Evolutionary conservation across 345 rosid genomes (phyloP).

Genomic region (Eucalyptus cloeziana): DNA sequence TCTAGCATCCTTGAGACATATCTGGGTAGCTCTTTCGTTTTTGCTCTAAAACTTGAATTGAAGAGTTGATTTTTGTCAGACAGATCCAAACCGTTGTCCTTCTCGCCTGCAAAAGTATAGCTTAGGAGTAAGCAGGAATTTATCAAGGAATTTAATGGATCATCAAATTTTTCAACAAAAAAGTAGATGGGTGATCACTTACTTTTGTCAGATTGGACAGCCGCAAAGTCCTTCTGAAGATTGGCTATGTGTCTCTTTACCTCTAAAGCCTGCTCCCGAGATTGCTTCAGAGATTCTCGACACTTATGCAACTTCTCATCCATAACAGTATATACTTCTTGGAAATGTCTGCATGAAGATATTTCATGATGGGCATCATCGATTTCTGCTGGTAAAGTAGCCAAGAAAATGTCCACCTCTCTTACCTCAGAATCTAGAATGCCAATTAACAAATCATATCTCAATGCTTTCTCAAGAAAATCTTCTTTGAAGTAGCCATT

Average conservation of each 20-base stretch:
- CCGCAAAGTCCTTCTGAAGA: slow-evolving; percentile 41
- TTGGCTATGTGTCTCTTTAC: slow-evolving; percentile 59
- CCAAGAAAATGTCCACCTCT: slow-evolving; percentile 63
- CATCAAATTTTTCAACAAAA: not conserved
- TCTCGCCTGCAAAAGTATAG: slow-evolving; percentile 35
- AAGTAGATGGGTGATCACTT: slow-evolving; percentile 5
- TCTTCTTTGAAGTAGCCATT: slow-evolving; percentile 19
- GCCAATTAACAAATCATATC: slow-evolving; percentile 56
- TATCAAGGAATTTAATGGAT: not conserved
- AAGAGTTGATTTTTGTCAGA: slow-evolving; percentile 21
- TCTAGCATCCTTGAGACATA: slow-evolving; percentile 60
- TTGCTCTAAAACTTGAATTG: slow-evolving; percentile 18
- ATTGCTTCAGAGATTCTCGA: slow-evolving; percentile 51
- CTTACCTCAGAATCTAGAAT: slow-evolving; percentile 73
- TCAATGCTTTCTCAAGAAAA: slow-evolving; percentile 58
- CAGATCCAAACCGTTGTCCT: slow-evolving; percentile 16
- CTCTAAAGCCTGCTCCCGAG: slow-evolving; percentile 46
- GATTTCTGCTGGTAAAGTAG: slow-evolving; percentile 44
- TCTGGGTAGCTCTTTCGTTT: slow-evolving; percentile 41
- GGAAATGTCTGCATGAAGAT: slow-evolving; percentile 44
- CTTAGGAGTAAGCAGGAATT: not conserved
- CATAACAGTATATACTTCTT: slow-evolving; percentile 9
- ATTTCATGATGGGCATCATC: slow-evolving; percentile 48
- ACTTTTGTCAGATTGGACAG: slow-evolving; percentile 47
- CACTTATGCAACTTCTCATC: slow-evolving; percentile 50